Evolutionary conservation across 805 yeast genomes (phyloP).

Genomic region (Helenozyma baotianmanensis): DNA sequence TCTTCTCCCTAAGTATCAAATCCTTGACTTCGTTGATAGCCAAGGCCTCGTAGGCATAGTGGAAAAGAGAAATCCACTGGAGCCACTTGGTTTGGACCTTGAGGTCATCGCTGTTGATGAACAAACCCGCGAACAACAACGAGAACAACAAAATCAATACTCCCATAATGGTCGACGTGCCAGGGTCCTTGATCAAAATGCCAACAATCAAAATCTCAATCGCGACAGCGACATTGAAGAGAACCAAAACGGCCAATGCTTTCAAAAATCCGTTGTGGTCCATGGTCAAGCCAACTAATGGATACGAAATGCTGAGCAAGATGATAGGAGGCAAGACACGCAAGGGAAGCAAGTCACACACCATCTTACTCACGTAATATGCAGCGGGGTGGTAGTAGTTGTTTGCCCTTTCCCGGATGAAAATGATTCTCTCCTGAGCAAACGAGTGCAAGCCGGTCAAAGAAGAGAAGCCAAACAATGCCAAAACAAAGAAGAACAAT

Average conservation of each 20-base stretch:
- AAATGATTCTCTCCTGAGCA: constrained; percentile 81
- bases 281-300: constrained; percentile 83
- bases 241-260: constrained; percentile 62
- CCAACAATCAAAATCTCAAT: constrained; percentile 84
- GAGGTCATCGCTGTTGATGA: constrained; percentile 71
- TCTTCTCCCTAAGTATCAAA: constrained; percentile 76
- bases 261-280: constrained; percentile 69
- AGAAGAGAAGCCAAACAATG: constrained; percentile 91
- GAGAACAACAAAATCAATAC: constrained; percentile 81
- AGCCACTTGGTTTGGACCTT: constrained; percentile 59
- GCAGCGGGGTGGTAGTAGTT: constrained; percentile 87
- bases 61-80: constrained; percentile 85
- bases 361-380: constrained; percentile 77
- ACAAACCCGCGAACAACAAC: constrained; percentile 86
- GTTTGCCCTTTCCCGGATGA: constrained; percentile 89
- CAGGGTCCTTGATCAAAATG: constrained; percentile 79
- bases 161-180: constrained; percentile 87
- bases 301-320: constrained; percentile 76
- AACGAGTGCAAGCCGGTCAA: constrained; percentile 89
- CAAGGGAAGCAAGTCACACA: constrained; percentile 90
- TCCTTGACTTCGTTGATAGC: constrained; percentile 90
- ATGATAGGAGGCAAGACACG: constrained; percentile 90
- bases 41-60: constrained; percentile 91
- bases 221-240: constrained; percentile 85
- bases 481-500: constrained; percentile 81